phyloP scores from a whole-genome alignment of 148 eudicot genomes.

The Nepenthes gracilis region DNA sequence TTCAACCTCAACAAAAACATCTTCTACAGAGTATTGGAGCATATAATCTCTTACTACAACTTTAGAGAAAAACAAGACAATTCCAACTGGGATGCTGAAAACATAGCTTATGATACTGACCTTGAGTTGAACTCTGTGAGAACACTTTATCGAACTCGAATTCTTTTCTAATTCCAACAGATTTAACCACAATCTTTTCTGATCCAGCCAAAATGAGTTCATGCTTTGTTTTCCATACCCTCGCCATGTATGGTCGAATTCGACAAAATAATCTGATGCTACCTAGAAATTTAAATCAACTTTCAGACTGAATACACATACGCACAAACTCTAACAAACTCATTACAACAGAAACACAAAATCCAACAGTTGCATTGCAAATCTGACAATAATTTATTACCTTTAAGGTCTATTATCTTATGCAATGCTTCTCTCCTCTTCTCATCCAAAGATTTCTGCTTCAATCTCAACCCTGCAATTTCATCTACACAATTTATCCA shows the following conservation, averaged over 20 bases:
- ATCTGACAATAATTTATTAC: slow-evolving; percentile 15
- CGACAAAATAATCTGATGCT: slow-evolving; percentile 66
- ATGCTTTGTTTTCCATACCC: slow-evolving; percentile 22
- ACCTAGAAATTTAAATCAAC: slow-evolving; percentile 20
- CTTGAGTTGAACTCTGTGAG: slow-evolving; percentile 45
- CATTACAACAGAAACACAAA: background rate
- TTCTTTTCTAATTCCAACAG: slow-evolving; percentile 49
- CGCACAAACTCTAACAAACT: background rate
- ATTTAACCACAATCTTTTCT: slow-evolving; percentile 44
- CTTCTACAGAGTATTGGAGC: slow-evolving; percentile 36
- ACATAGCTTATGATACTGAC: slow-evolving; percentile 18
- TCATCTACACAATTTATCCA: slow-evolving; percentile 31
- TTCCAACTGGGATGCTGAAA: background rate
- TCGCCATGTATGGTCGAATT: slow-evolving; percentile 32
- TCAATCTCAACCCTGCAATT: slow-evolving; percentile 32
- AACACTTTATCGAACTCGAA: slow-evolving; percentile 62
- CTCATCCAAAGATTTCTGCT: slow-evolving; percentile 28
- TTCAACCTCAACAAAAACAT: slow-evolving; percentile 66
- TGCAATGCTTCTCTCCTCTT: slow-evolving; percentile 50
- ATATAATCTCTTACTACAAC: slow-evolving; percentile 20
- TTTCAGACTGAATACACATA: background rate
- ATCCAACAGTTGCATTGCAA: background rate
- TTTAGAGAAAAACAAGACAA: background rate
- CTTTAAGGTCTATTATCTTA: slow-evolving; percentile 60
- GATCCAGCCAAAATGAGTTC: slow-evolving; percentile 31